Conservation (phyloP, 2,329 filamentous ascomycete species). For the Macrophomina phaseolina region DNA sequence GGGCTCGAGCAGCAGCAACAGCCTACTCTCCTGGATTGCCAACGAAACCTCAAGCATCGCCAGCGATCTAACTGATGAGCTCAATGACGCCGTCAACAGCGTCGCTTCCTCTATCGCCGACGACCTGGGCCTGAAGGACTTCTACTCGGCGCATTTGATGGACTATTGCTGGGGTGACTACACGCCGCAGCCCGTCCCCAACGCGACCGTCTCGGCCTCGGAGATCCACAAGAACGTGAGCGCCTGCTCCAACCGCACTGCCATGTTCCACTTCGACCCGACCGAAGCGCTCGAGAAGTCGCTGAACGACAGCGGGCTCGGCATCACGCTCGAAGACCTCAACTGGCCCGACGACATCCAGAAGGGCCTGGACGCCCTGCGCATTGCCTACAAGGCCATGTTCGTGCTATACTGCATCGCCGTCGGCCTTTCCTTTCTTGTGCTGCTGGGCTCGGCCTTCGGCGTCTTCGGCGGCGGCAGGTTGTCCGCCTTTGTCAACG, state of each 20-base stretch:
- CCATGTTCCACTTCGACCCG: constrained; percentile 65
- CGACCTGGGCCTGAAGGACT: constrained; percentile 62
- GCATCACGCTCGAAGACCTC: constrained; percentile 58
- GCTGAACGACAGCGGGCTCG: constrained; percentile 43
- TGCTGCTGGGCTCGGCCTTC: constrained; percentile 54
- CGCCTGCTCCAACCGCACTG: constrained; percentile 58
- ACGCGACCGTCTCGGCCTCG: constrained; percentile 47
- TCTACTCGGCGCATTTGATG: constrained; percentile 66
- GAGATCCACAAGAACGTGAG: constrained; percentile 59
- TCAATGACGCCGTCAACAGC: constrained; percentile 29
- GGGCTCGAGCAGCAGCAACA: constrained; percentile 29
- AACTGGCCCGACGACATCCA: constrained; percentile 64
- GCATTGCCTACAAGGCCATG: constrained; percentile 56
- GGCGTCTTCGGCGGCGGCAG: constrained; percentile 47
- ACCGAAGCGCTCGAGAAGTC: constrained; percentile 55
- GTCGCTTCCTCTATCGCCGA: constrained; percentile 50
- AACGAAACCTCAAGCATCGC: constrained; percentile 41
- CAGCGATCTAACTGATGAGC: constrained; percentile 49
- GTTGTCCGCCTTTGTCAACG: constrained; percentile 57
- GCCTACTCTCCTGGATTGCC: constrained; percentile 33
- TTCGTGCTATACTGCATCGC: constrained; percentile 66
- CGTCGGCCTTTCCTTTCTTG: constrained; percentile 58
- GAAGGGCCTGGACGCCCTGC: constrained; percentile 58
- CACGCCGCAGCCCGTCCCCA: constrained; percentile 49
- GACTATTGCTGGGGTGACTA: constrained; percentile 63